A percentile compares a stretch with the other conserved stretches of the same genome.
Conservation (phyloP, 345 rosid species). For the Eucalyptus regnans region DNA sequence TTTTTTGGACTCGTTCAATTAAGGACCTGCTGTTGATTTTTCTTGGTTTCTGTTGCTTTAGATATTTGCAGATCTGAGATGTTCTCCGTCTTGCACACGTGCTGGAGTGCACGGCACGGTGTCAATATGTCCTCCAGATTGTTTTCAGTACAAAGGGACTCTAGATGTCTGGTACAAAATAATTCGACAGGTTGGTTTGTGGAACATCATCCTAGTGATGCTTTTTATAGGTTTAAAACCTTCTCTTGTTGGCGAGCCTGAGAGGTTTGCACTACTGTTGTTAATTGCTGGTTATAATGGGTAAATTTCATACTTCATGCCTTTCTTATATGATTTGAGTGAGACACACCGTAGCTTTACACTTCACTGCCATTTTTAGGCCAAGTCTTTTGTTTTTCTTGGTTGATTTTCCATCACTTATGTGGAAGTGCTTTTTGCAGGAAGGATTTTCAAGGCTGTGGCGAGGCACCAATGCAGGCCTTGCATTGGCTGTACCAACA, state of each 20-base stretch:
- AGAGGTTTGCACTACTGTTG: not conserved
- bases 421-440: slow-evolving; percentile 19
- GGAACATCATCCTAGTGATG: not conserved
- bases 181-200: slow-evolving; percentile 65
- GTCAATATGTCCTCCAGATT: slow-evolving; percentile 95
- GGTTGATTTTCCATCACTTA: not conserved
- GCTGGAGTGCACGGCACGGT: slow-evolving; percentile 99
- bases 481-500: slow-evolving; percentile 86
- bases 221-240: not conserved
- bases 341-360: not conserved
- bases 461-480: slow-evolving; percentile 98
- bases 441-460: slow-evolving; percentile 84
- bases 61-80: slow-evolving; percentile 94
- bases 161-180: slow-evolving; percentile 90
- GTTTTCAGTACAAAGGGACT: slow-evolving; percentile 95
- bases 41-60: slow-evolving; percentile 7
- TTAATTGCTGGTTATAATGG: not conserved
- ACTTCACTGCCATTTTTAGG: not conserved
- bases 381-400: not conserved
- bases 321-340: not conserved
- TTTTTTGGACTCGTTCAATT: not conserved
- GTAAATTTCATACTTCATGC: not conserved
- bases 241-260: not conserved
- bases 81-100: slow-evolving; percentile 87
- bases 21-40: not conserved